phyloP scores from a whole-genome alignment of 805 yeast species.

The Starmerella davenportii region DNA sequence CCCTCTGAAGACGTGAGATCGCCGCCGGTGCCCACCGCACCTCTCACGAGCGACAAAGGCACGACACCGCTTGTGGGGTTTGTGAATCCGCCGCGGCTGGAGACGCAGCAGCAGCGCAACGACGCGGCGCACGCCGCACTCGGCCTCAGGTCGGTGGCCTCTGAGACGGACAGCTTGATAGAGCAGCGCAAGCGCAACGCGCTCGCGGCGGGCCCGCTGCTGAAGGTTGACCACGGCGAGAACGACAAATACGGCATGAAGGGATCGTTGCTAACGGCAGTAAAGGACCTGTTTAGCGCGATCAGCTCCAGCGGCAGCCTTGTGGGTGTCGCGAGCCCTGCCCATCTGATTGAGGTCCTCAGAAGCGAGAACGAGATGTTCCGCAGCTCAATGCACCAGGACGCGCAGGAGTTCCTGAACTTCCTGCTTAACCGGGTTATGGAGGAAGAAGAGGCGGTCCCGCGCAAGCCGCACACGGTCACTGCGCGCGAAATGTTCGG shows the following conservation, averaged over 20 bases:
- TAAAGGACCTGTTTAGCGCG: conserved; percentile 73
- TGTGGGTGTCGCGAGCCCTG: conserved; percentile 75
- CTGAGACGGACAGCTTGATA: conserved; percentile 16
- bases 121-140: conserved; percentile 1
- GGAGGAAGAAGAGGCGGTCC: conserved; percentile 24
- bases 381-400: conserved; percentile 88
- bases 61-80: conserved; percentile 28
- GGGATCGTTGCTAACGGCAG: conserved; percentile 39
- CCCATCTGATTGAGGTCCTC: conserved; percentile 49
- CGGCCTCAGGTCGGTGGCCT: not conserved
- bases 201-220: conserved; percentile 58
- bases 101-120: not conserved
- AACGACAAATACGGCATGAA: conserved; percentile 33
- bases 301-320: conserved; percentile 52
- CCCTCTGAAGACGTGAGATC: not conserved
- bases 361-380: conserved; percentile 73
- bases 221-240: conserved; percentile 58
- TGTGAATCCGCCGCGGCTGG: conserved; percentile 25
- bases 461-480: not conserved
- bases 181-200: conserved; percentile 72
- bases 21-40: not conserved
- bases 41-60: not conserved
- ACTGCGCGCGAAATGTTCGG: conserved; percentile 54
- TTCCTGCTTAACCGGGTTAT: conserved; percentile 64
- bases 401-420: conserved; percentile 91